A percentile compares a stretch with the other conserved stretches of the same genome.
Conservation (phyloP, 371 early-diverging fungal species). For the Haplosporangium sp. region DNA sequence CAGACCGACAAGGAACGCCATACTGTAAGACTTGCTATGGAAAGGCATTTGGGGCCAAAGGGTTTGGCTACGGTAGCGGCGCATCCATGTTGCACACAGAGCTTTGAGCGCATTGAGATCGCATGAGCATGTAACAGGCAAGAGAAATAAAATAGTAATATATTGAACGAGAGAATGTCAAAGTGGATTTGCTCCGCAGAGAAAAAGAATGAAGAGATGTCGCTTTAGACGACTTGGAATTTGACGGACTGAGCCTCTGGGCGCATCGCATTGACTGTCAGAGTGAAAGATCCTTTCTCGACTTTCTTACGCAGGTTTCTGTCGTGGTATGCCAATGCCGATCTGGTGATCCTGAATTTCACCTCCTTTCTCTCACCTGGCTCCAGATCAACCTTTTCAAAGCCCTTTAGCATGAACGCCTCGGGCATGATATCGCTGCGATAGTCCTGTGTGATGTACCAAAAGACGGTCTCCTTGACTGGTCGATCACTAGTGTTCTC, state of each 20-base stretch:
- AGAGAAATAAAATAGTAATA: background rate
- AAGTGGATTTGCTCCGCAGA: background rate
- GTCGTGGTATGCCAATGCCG: conserved; percentile 58
- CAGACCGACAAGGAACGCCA: conserved; percentile 40
- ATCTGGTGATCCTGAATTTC: conserved; percentile 56
- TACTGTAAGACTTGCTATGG: conserved; percentile 45
- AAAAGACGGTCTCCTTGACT: conserved; percentile 69
- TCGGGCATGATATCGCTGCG: conserved; percentile 61
- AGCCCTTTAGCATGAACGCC: conserved; percentile 59
- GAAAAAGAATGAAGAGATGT: background rate
- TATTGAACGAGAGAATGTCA: background rate
- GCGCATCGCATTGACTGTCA: conserved; percentile 60
- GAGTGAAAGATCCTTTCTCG: conserved; percentile 57
- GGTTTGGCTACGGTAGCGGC: conserved; percentile 48
- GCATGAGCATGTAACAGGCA: background rate
- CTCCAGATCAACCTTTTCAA: conserved; percentile 62
- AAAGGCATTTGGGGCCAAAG: conserved; percentile 45
- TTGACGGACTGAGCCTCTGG: conserved; percentile 42
- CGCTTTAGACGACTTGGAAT: conserved; percentile 26
- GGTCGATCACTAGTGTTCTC: conserved; percentile 61
- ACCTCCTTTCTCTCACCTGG: conserved; percentile 59
- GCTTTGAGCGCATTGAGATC: conserved; percentile 7
- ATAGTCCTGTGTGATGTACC: conserved; percentile 70
- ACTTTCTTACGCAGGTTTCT: conserved; percentile 50
- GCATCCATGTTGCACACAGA: conserved; percentile 46